Evolutionary conservation across 176 grass and related monocot species (phyloP), one percentile per base, ranked within the genome.

Genomic region (Paspalum vaginatum): DNA sequence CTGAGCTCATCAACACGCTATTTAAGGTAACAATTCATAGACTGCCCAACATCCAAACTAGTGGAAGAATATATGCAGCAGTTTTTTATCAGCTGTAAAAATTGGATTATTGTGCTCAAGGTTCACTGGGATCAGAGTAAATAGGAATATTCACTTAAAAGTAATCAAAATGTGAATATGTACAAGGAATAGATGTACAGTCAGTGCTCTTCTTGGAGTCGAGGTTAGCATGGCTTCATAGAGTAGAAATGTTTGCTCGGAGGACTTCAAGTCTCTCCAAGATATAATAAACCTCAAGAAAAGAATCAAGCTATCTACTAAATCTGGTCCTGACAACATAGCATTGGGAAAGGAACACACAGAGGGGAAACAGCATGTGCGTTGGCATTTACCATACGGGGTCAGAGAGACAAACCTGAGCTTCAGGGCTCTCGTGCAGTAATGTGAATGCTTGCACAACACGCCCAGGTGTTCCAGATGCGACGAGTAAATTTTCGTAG

Each of bases 391-490:
- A 64, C 72, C 71, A 53, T 68, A 69, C 25, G 65, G 51, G 68
- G 55, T 61, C 18, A 51, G 6, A 65, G 59, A 24, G 18, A 65
- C 6, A 16, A 85, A 91, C 85, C 85, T 88, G 85, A 69, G 78
- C 78, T 79, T 85, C 85, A 74, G 85, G 85, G 54, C 67, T 82
- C 41, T 49, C 66, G 0, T 91, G 73, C 14, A 91, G 82, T 78
- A 88, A 68, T 60, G 85, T 74, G 68, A 88, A 85, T 24, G 85
- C 89, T 77, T 85, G 81, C 20, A 91, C 79, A 69, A 91, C 85
- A 69, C 53, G 78, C 48, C 53, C 69, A 69, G 81, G 55, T 17
- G 77, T 71, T 82, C 71, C 76, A 41, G 72, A 57, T 47, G 82
- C 9, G 57, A 61, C 24, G 4, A 79, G 25, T 7, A 76, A 76